Base-by-base conservation (phyloP, 2,329 filamentous ascomycete genomes). In the Coniochaeta sp. region DNA sequence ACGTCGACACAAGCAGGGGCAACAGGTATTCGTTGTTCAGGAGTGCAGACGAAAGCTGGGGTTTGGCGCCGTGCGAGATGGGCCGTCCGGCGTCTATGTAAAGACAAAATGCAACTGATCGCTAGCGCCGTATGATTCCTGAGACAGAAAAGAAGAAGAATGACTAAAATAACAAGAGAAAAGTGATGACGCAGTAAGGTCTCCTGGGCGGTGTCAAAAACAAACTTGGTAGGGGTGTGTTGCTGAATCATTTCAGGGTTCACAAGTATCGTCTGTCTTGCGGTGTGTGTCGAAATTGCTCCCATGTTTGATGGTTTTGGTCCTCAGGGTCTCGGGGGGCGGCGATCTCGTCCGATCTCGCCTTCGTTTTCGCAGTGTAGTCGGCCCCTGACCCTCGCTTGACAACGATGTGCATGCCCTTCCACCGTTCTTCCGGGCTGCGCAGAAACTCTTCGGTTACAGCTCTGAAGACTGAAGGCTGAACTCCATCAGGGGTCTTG, bases 11-110 rank as follows among this genome's bases (percentile, higher is more conserved):
- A 12, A 63, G 40, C 3, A 63, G 61, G 16, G 66, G 66, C 56
- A 69, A 68, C 56, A 64, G 67, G 60, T 66, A 69, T 60, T 68
- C 65, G 16, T n/a, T n/a, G 66, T 67, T 26, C 69, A 71, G 59
- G 68, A 68, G 26, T 71, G 69, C 60, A 70, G 65, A 67, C 57
- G 63, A 59, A 28, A 55, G 60, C 52, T 71, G 68, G 68, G 63
- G 61, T n/a, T n/a, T n/a, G 24, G 61, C 56, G 7, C 62, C 65
- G n/a, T 71, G 69, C 60, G 62, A 62, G 1, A 63, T 65, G 26
- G 64, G 64, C 36, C 70, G 69, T 28, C n/a, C 56, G 1, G 30
- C 44, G 34, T 32, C 30, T 32, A 32, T 32, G 30, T 32, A 32
- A 32, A 32, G 4, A 32, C 30, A 32, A 32, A 32, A n/a, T n/a